These are phyloP conservation scores for Hymenoscyphus occultus DNA, from an alignment of 2,329 filamentous ascomycete genomes.

Conservation along the genomic window DNA sequence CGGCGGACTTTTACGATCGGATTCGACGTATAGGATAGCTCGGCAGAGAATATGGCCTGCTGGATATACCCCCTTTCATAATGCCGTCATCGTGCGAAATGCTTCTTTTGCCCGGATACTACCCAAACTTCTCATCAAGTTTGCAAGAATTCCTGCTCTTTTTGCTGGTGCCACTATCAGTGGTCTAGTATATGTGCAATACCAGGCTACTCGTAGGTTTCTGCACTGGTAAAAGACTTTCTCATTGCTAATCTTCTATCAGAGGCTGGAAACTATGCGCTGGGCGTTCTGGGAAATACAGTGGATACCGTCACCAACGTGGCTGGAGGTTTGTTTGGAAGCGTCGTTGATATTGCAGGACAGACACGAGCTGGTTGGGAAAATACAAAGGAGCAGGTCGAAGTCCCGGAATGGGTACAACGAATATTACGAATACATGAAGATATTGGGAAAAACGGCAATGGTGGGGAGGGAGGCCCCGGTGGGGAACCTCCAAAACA, in stretches of 20 bases:
- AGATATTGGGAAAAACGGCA: constrained; percentile 48
- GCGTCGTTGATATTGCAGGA: constrained; percentile 70
- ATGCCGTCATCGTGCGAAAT: constrained; percentile 63
- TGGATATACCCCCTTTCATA: constrained; percentile 77
- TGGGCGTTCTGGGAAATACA: constrained; percentile 72
- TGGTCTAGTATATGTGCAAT: constrained; percentile 88
- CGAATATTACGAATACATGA: constrained; percentile 64
- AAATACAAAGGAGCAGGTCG: constrained; percentile 74
- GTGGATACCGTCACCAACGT: constrained; percentile 68
- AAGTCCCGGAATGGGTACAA: constrained; percentile 75
- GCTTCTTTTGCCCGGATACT: constrained; percentile 65
- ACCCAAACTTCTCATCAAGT: constrained; percentile 87
- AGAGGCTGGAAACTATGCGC: constrained; percentile 74
- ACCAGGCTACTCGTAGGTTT: constrained; percentile 79
- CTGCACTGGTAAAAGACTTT: neutral
- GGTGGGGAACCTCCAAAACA: constrained; percentile 51
- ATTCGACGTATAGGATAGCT: constrained; percentile 59
- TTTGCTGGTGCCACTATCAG: constrained; percentile 87
- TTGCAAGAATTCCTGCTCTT: constrained; percentile 82
- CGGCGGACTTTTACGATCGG: constrained; percentile 65
- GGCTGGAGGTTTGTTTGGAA: constrained; percentile 67
- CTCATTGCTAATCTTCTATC: constrained; percentile 11
- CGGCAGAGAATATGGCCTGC: constrained; percentile 71
- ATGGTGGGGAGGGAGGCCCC: constrained; percentile 40
- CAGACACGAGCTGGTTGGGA: constrained; percentile 81